These are phyloP conservation scores for Aureobasidium lini DNA, from an alignment of 2,329 filamentous ascomycete species.

Conservation along the genomic window DNA sequence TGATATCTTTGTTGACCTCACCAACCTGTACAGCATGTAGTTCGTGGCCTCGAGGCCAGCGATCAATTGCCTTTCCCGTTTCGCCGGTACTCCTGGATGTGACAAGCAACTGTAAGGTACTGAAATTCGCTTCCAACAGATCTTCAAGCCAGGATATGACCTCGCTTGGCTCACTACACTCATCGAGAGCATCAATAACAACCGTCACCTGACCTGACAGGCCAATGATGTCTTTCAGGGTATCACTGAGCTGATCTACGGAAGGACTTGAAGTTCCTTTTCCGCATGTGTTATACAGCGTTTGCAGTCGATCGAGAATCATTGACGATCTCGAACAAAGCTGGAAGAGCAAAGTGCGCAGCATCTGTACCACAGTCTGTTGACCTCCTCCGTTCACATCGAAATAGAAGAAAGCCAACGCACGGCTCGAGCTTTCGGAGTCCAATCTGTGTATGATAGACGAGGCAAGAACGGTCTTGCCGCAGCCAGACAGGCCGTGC, in stretches of 20 bases:
- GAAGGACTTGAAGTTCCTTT: background rate
- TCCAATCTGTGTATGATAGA: too few species aligned
- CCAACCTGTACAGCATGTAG: background rate
- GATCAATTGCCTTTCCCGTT: background rate
- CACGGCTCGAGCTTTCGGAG: too few species aligned
- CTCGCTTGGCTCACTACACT: too few species aligned
- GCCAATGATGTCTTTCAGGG: too few species aligned
- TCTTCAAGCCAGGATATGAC: too few species aligned
- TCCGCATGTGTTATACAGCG: background rate
- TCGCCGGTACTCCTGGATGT: background rate
- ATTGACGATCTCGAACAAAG: background rate
- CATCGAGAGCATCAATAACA: too few species aligned
- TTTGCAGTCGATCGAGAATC: background rate
- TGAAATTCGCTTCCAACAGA: too few species aligned
- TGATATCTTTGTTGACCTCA: background rate
- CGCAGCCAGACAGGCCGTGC: too few species aligned
- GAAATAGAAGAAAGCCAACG: background rate
- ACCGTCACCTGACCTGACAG: too few species aligned
- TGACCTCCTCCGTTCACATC: too few species aligned
- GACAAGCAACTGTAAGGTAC: too few species aligned
- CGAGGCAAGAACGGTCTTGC: too few species aligned
- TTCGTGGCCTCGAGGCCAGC: background rate
- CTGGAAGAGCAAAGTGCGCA: background rate
- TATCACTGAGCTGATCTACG: background rate
- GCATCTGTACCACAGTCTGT: background rate